Conservation (phyloP, 179 eudicot genomes). For the Sideroxylon spinosum region DNA sequence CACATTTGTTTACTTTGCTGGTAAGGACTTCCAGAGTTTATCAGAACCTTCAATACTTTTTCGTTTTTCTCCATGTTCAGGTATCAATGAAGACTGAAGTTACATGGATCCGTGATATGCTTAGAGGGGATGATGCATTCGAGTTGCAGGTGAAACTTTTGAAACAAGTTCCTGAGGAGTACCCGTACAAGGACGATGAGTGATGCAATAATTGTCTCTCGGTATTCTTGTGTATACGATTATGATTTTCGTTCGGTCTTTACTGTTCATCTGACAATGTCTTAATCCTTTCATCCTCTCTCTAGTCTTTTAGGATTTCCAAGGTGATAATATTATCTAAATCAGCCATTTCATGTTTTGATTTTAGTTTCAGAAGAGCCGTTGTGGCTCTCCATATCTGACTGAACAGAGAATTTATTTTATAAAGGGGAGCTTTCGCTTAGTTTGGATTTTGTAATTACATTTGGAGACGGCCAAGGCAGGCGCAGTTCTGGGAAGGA, state of each 20-base stretch:
- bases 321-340: too few relatives aligned
- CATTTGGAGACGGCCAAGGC: too few relatives aligned
- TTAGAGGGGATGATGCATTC: slow-evolving; percentile 88
- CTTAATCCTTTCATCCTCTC: too few relatives aligned
- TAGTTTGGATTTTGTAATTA: too few relatives aligned
- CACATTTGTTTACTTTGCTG: neutral
- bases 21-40: neutral
- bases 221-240: neutral
- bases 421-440: too few relatives aligned
- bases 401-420: too few relatives aligned
- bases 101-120: slow-evolving; percentile 93
- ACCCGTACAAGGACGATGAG: slow-evolving; percentile 97
- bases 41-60: too few relatives aligned
- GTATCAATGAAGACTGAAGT: slow-evolving; percentile 98
- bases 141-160: slow-evolving; percentile 90
- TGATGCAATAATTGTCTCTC: slow-evolving; percentile 19
- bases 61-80: slow-evolving; percentile 28
- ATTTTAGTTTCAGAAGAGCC: too few relatives aligned
- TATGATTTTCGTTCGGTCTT: neutral
- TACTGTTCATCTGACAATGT: neutral
- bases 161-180: slow-evolving; percentile 97
- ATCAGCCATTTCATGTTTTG: too few relatives aligned
- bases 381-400: too few relatives aligned
- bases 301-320: too few relatives aligned
- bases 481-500: too few relatives aligned